Evolutionary conservation across 345 rosid species (phyloP), one percentile per base, ranked within the genome.

Genomic region (Crucihimalaya himalaica): DNA sequence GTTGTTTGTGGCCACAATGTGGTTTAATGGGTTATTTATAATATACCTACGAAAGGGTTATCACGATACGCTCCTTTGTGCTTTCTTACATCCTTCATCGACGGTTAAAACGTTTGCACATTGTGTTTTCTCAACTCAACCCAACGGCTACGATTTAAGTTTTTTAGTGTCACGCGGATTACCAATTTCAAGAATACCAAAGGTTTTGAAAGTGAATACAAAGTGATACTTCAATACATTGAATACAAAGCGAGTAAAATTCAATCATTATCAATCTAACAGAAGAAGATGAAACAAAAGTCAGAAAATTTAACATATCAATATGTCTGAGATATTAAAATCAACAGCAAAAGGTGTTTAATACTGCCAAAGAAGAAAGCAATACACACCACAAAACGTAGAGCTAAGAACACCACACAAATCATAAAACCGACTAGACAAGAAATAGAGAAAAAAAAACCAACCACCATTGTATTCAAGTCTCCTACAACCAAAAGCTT

Each of bases 81-180:
- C 76, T 90, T 73, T 13, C 74, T 74, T 79, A 37, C 14, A 40
- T 10, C 8, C 15, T 14, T 13, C 14, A 16, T 88, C 78, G n/a
- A 85, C 88, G 96, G 87, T 66, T 16, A 19, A 0, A 11, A 79
- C 67, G 16, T 14, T 47, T 29, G 39, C 32, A 52, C 54, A 13
- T 60, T 90, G 96, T 90, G 96, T 81, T 90, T 88, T 81, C 86
- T 86, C 61, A 2, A 0, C 1, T 2, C 14, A 2, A 6, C 39
- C 54, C 74, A 66, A 79, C 84, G 88, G 88, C 65, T 9, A n/a
- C 2, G 88, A 90, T 88, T 58, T 0, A 28, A 9, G 0, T 13
- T 6, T 52, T 13, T 21, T 4, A 12, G 18, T 10, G 5, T 25
- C 79, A 71, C 86, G 21, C 84, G 90, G 96, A 90, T 90, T 76